These are phyloP conservation scores for Oryza nivara DNA, from an alignment of 176 grass and related monocot genomes.

Conservation along the genomic window DNA sequence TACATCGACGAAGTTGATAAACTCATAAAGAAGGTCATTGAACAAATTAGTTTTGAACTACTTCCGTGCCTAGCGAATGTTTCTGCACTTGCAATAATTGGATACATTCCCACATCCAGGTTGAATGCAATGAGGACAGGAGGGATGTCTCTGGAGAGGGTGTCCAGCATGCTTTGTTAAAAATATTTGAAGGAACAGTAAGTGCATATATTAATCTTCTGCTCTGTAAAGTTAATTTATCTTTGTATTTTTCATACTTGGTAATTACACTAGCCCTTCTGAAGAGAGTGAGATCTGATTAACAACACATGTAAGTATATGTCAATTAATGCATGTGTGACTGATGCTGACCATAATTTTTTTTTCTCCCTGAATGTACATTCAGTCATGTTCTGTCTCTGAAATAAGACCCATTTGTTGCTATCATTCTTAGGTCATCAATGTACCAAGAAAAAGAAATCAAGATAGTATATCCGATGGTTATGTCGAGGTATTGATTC, in stretches of 20 bases:
- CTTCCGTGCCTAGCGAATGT: background rate
- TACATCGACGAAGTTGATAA: constrained; percentile 88
- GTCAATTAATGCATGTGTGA: background rate
- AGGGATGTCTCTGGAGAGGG: constrained; percentile 82
- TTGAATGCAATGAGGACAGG: constrained; percentile 38
- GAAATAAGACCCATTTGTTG: constrained; percentile 1
- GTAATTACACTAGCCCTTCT: background rate
- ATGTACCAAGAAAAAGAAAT: constrained; percentile 65
- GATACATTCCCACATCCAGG: constrained; percentile 40
- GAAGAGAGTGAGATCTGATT: constrained; percentile 14
- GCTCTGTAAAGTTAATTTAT: background rate
- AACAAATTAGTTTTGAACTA: constrained; percentile 15
- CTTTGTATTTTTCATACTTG: background rate
- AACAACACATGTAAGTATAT: background rate
- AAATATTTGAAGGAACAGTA: constrained; percentile 79
- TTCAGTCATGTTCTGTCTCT: background rate
- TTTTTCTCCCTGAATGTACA: constrained; percentile 12
- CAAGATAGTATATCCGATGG: constrained; percentile 41
- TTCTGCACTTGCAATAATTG: constrained; percentile 16
- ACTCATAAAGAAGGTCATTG: constrained; percentile 69
- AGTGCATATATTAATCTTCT: constrained; percentile 21
- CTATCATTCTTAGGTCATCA: constrained; percentile 57
- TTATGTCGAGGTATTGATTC: constrained; percentile 47
- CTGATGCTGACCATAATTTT: background rate
- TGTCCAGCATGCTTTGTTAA: constrained; percentile 73